Evolutionary conservation across 176 grass and related monocot genomes (phyloP).

Genomic region (Hordeum vulgare): DNA sequence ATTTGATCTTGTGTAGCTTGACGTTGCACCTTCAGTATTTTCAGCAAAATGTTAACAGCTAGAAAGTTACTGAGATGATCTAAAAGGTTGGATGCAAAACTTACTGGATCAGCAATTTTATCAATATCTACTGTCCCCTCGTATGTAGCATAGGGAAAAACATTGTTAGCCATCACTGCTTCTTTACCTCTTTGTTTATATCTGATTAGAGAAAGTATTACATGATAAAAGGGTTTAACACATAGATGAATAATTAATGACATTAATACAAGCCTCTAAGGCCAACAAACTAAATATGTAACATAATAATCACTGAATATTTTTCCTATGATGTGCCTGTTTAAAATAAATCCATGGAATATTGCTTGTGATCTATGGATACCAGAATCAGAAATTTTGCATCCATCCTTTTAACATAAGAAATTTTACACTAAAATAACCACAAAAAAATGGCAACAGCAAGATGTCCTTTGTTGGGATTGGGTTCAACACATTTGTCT

Average conservation of each 20-base stretch:
- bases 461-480: background rate
- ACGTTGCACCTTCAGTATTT: constrained; percentile 71
- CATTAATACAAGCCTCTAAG: constrained; percentile 13
- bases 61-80: constrained; percentile 9
- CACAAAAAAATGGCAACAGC: background rate
- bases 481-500: background rate
- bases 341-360: background rate
- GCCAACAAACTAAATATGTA: constrained; percentile 8
- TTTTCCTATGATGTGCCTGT: background rate
- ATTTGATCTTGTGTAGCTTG: constrained; percentile 79
- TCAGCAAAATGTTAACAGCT: constrained; percentile 18
- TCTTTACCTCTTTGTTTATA: constrained; percentile 97
- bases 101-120: constrained; percentile 88
- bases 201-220: constrained; percentile 43
- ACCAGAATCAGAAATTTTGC: background rate
- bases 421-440: constrained; percentile 3
- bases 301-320: constrained; percentile 5
- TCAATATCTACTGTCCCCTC: constrained; percentile 90
- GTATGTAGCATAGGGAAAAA: constrained; percentile 88
- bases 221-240: background rate
- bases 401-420: background rate
- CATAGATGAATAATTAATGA: constrained; percentile 14
- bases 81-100: constrained; percentile 19
- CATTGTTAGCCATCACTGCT: constrained; percentile 80
- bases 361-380: background rate